Conservation (phyloP, 352 stramenopile genomes). For the Globisporangium barbulae region DNA sequence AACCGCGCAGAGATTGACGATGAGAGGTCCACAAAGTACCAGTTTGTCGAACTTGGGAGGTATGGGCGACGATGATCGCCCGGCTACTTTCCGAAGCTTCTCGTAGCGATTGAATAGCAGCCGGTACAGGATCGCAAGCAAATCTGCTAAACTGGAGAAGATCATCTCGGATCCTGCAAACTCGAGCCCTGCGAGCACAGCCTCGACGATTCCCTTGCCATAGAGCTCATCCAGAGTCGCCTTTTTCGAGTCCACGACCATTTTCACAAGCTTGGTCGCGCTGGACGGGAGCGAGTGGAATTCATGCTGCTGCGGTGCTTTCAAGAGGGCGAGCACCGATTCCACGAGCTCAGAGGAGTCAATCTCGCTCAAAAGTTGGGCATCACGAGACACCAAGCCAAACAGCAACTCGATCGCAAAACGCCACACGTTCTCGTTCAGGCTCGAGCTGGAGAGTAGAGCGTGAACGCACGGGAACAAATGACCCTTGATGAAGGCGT, state of each 20-base stretch:
- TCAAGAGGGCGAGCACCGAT: slow-evolving; percentile 30
- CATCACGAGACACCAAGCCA: slow-evolving; percentile 35
- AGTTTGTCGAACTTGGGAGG: slow-evolving; percentile 31
- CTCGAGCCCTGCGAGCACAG: slow-evolving; percentile 23
- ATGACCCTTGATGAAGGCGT: slow-evolving; percentile 38
- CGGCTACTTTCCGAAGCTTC: slow-evolving; percentile 15
- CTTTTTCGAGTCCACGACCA: slow-evolving; percentile 26
- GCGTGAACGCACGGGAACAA: slow-evolving; percentile 40
- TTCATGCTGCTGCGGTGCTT: slow-evolving; percentile 20
- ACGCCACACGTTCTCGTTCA: slow-evolving; percentile 47
- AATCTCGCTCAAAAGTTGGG: slow-evolving; percentile 23
- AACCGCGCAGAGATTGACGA: slow-evolving; percentile 37
- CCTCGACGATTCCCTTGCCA: slow-evolving; percentile 24
- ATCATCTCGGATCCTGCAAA: slow-evolving; percentile 20
- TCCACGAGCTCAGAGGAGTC: slow-evolving; percentile 22
- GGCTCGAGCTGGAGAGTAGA: slow-evolving; percentile 15
- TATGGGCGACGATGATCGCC: neutral
- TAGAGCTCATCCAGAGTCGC: slow-evolving; percentile 25
- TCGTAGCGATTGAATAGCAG: slow-evolving; percentile 40
- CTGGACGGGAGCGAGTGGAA: slow-evolving; percentile 32
- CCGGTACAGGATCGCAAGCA: slow-evolving; percentile 31
- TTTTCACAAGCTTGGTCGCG: slow-evolving; percentile 32
- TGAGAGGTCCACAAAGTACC: slow-evolving; percentile 23
- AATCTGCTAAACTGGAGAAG: slow-evolving; percentile 21
- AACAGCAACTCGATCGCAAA: slow-evolving; percentile 49